A percentile compares a stretch with the other conserved stretches of the same genome.
Conservation (phyloP, 2,329 filamentous ascomycete genomes). For the Passalora sequoiae region DNA sequence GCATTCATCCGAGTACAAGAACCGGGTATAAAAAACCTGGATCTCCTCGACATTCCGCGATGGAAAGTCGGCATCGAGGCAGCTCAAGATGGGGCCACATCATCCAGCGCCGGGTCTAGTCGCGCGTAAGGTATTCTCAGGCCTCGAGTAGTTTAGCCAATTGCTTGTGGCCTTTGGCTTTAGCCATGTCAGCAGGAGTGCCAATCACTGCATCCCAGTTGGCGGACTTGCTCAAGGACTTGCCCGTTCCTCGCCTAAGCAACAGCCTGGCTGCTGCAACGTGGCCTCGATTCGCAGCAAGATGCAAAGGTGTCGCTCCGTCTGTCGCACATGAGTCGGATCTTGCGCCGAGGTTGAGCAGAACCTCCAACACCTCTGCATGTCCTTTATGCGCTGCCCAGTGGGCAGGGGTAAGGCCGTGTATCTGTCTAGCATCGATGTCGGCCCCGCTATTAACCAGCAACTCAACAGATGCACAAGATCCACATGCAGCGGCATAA, state of each 20-base stretch:
- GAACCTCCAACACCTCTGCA: slow-evolving; percentile 21
- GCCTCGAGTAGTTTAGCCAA: slow-evolving; percentile 13
- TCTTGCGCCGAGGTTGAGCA: slow-evolving; percentile 21
- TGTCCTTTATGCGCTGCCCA: slow-evolving; percentile 31
- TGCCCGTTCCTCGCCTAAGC: slow-evolving; percentile 20
- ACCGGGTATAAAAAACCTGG: no score
- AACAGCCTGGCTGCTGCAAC: slow-evolving; percentile 19
- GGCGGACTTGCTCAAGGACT: slow-evolving; percentile 3
- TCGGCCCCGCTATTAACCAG: slow-evolving; percentile 23
- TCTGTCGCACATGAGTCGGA: slow-evolving; percentile 21
- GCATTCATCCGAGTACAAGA: no score
- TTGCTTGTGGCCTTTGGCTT: slow-evolving; percentile 21
- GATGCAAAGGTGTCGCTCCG: slow-evolving; percentile 24
- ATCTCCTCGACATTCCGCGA: no score
- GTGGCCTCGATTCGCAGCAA: slow-evolving; percentile 28
- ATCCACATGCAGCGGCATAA: slow-evolving; percentile 27
- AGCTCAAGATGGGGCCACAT: no score
- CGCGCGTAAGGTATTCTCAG: no score
- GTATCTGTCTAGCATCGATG: slow-evolving; percentile 20
- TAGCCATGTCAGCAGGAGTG: slow-evolving; percentile 27
- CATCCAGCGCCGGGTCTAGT: no score
- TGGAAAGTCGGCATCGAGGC: no score
- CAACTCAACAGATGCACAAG: slow-evolving; percentile 17
- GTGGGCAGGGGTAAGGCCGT: slow-evolving; percentile 26
- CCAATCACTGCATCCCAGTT: slow-evolving; percentile 27